Conservation (phyloP, 176 grass and related monocot species). For the Eremochloa ophiuroides region DNA sequence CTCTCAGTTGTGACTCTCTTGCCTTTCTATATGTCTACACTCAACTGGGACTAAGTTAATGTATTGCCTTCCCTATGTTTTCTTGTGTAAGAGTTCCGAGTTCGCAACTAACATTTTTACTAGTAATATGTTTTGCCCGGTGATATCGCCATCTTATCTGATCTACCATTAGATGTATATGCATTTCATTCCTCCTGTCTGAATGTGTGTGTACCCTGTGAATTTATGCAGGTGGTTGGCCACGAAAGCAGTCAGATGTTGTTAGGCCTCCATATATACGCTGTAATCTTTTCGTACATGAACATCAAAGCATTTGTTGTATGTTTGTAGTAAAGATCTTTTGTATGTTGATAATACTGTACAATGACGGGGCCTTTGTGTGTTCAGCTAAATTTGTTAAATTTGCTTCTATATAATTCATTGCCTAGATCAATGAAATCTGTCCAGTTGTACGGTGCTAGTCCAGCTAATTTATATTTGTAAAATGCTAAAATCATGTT, state of each 20-base stretch:
- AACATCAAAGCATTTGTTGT: background rate
- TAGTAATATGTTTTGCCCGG: slow-evolving; percentile 7
- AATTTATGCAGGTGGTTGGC: slow-evolving; percentile 3
- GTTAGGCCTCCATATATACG: slow-evolving; percentile 11
- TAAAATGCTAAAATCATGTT: background rate
- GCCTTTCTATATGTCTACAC: background rate
- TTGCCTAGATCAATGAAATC: background rate
- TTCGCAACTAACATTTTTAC: background rate
- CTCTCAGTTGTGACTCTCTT: slow-evolving; percentile 15
- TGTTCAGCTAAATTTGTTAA: background rate
- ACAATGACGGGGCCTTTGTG: background rate
- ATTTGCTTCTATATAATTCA: slow-evolving; percentile 4
- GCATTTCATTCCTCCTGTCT: background rate
- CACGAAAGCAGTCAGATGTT: slow-evolving; percentile 3
- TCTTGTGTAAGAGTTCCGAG: background rate
- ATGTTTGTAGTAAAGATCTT: background rate
- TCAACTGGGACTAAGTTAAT: slow-evolving; percentile 7
- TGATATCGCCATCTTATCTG: slow-evolving; percentile 17
- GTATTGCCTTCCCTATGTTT: slow-evolving; percentile 13
- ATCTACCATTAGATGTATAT: background rate
- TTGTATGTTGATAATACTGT: background rate
- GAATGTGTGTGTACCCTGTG: background rate
- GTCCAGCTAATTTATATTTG: background rate
- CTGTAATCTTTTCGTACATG: background rate
- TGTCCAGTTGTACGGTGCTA: background rate